Evolutionary conservation across 2,329 filamentous ascomycete genomes (phyloP).

Genomic region (Aspergillus sp.): DNA sequence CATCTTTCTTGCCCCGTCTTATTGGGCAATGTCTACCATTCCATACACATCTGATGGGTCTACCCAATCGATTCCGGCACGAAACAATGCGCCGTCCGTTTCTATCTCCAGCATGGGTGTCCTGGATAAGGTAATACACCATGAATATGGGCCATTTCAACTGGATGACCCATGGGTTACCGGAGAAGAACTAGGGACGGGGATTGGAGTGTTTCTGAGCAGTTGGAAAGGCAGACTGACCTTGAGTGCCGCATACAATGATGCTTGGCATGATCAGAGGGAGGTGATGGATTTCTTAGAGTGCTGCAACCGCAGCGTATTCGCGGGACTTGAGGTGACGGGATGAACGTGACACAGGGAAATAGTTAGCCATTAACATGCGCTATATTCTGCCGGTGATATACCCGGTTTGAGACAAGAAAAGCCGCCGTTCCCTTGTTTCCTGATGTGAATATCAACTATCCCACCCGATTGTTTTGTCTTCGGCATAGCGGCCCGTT

Average conservation of each 20-base stretch:
- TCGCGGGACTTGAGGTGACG: conserved; percentile 7
- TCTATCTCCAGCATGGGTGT: conserved; percentile 27
- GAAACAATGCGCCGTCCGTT: conserved; percentile 22
- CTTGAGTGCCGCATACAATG: conserved; percentile 47
- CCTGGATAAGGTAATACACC: conserved; percentile 39
- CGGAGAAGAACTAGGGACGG: conserved; percentile 48
- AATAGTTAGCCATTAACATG: too few species aligned
- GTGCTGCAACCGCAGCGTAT: conserved; percentile 18
- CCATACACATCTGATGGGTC: conserved; percentile 18
- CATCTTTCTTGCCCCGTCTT: conserved; percentile 20
- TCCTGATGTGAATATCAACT: too few species aligned
- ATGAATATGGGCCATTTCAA: conserved; percentile 28
- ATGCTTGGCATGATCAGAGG: conserved; percentile 43
- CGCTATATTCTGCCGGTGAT: too few species aligned
- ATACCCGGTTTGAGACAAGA: too few species aligned
- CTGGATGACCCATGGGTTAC: conserved; percentile 47
- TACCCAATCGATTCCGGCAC: conserved; percentile 18
- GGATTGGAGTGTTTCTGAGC: conserved; percentile 43
- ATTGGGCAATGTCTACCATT: conserved; percentile 24
- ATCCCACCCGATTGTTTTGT: too few species aligned
- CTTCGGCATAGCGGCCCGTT: too few species aligned
- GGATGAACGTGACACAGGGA: too few species aligned
- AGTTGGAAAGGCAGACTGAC: conserved; percentile 41
- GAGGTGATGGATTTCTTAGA: conserved; percentile 22
- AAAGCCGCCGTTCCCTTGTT: too few species aligned